These are phyloP conservation scores for Crepidotus variabilis DNA, from an alignment of 768 basidiomycete genomes.

Conservation along the genomic window DNA sequence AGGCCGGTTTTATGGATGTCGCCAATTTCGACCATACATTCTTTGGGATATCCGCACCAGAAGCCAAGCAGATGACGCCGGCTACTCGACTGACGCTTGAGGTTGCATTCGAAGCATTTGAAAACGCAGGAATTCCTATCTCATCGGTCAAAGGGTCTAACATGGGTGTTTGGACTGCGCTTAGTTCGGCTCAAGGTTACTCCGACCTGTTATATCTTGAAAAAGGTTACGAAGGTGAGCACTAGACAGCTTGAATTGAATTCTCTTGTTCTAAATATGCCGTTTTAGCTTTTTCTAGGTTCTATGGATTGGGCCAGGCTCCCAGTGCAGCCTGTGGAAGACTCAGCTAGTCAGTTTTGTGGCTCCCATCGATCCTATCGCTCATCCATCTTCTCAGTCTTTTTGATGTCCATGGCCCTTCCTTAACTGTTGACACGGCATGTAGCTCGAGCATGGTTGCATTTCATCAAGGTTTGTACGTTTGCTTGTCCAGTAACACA, in stretches of 20 bases:
- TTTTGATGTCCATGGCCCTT: slow-evolving; percentile 32
- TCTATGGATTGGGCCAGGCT: slow-evolving; percentile 29
- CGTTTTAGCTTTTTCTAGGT: slow-evolving; percentile 26
- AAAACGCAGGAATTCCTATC: slow-evolving; percentile 31
- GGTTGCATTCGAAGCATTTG: slow-evolving; percentile 31
- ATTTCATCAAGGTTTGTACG: slow-evolving; percentile 25
- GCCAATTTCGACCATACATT: slow-evolving; percentile 25
- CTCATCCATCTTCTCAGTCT: slow-evolving; percentile 13
- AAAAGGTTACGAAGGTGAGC: slow-evolving; percentile 27
- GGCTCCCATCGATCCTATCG: background rate
- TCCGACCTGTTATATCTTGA: slow-evolving; percentile 24
- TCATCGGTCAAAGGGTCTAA: slow-evolving; percentile 28
- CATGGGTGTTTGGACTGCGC: slow-evolving; percentile 29
- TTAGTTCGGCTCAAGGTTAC: slow-evolving; percentile 29
- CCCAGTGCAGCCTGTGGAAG: slow-evolving; percentile 30
- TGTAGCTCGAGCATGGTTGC: slow-evolving; percentile 31
- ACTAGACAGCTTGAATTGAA: background rate
- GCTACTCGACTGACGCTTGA: slow-evolving; percentile 29
- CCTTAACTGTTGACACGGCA: slow-evolving; percentile 29
- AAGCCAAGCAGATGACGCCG: slow-evolving; percentile 14
- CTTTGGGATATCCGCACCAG: slow-evolving; percentile 26
- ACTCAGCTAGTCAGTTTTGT: slow-evolving; percentile 29
- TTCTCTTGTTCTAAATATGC: background rate
- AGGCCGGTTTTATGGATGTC: slow-evolving; percentile 25
- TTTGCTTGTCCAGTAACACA: no score